These are phyloP conservation scores for Hypomontagnella submonticulosa DNA, from an alignment of 495 filamentous ascomycete species.

Conservation along the genomic window DNA sequence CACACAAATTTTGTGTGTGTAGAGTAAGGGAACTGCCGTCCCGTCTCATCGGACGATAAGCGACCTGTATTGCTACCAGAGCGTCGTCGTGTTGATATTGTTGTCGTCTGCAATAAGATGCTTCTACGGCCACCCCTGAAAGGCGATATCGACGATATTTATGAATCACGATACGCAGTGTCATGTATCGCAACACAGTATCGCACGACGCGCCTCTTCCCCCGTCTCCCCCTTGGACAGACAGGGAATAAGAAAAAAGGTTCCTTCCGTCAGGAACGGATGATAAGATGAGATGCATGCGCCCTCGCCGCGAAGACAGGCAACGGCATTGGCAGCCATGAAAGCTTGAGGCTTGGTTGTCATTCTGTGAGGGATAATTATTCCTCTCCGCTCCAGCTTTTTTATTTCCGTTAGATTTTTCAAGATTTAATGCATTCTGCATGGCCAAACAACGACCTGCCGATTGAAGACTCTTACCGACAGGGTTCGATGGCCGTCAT, in stretches of 20 bases:
- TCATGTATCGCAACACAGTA: conserved; percentile 33
- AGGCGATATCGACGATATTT: conserved; percentile 24
- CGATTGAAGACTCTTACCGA: conserved; percentile 43
- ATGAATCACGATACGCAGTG: conserved; percentile 30
- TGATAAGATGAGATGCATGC: conserved; percentile 33
- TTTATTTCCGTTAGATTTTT: conserved; percentile 40
- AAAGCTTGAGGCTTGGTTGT: conserved; percentile 40
- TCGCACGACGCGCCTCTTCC: background rate
- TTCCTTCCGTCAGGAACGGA: conserved; percentile 26
- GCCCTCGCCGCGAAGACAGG: conserved; percentile 23
- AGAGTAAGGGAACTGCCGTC: conserved; percentile 1
- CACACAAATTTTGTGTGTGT: background rate
- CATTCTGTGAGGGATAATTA: conserved; percentile 38
- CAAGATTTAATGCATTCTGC: conserved; percentile 43
- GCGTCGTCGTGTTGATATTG: background rate
- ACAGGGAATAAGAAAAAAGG: conserved; percentile 5
- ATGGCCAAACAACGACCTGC: conserved; percentile 38
- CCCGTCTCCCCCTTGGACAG: conserved; percentile 8
- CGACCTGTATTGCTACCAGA: conserved; percentile 24
- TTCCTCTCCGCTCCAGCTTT: conserved; percentile 33
- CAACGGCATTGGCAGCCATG: conserved; percentile 39
- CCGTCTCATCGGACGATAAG: conserved; percentile 14
- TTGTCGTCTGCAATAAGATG: background rate
- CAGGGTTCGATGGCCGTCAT: conserved; percentile 36
- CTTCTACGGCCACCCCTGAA: conserved; percentile 9